These are phyloP conservation scores for Penicillium maclennaniae DNA, from an alignment of 495 filamentous ascomycete genomes.

Conservation along the genomic window DNA sequence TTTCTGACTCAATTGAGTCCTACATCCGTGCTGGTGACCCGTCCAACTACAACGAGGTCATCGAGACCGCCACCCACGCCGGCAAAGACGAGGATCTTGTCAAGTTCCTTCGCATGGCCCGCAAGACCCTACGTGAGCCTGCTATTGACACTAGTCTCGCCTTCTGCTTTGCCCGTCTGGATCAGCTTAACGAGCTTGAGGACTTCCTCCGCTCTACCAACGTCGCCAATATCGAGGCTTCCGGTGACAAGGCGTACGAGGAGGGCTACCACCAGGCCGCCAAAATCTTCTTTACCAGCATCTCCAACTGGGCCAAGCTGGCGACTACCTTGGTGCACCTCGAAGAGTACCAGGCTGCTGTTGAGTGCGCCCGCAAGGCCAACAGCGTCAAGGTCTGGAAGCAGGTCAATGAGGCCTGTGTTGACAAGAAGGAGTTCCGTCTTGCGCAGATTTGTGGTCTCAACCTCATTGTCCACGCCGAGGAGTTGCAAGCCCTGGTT, in stretches of 20 bases:
- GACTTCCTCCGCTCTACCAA: constrained; percentile 94
- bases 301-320: constrained; percentile 99
- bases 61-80: constrained; percentile 91
- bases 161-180: constrained; percentile 86
- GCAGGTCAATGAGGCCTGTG: constrained; percentile 95
- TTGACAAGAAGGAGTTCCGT: constrained; percentile 98
- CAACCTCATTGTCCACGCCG: constrained; percentile 96
- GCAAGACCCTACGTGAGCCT: constrained; percentile 92
- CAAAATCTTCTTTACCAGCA: constrained; percentile 98
- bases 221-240: constrained; percentile 90
- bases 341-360: constrained; percentile 94
- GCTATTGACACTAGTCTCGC: constrained; percentile 90
- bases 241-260: constrained; percentile 94
- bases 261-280: constrained; percentile 94
- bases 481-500: constrained; percentile 90
- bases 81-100: constrained; percentile 98
- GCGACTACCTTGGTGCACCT: constrained; percentile 95
- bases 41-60: constrained; percentile 90
- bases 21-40: constrained; percentile 95
- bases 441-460: constrained; percentile 99
- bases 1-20: constrained; percentile 90
- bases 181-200: constrained; percentile 89
- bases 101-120: constrained; percentile 95
- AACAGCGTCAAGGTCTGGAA: constrained; percentile 99
- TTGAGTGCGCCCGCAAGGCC: constrained; percentile 97